A percentile compares a stretch with the other conserved stretches of the same genome.
phyloP scores from a whole-genome alignment of 2,329 filamentous ascomycete genomes.

The Exutisphaerella laricina region DNA sequence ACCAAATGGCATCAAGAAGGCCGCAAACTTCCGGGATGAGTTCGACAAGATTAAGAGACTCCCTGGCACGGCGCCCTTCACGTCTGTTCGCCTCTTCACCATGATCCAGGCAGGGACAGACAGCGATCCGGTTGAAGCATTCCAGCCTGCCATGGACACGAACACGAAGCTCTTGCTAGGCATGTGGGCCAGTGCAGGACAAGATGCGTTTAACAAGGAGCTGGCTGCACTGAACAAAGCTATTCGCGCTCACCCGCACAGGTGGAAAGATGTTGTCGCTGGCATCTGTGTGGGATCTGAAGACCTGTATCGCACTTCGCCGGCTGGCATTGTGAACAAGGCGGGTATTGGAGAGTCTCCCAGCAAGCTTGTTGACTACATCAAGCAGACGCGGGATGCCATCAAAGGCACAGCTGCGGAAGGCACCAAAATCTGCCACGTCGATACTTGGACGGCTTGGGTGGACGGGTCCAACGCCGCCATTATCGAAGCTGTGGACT shows the following conservation, averaged over 20 bases:
- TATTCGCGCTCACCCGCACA: slow-evolving; percentile 60
- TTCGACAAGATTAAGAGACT: slow-evolving; percentile 61
- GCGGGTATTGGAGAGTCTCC: slow-evolving; percentile 57
- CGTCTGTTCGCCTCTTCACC: slow-evolving; percentile 65
- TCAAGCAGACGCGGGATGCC: slow-evolving; percentile 59
- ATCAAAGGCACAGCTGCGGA: slow-evolving; percentile 56
- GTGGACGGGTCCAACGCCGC: slow-evolving; percentile 65
- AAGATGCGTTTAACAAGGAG: slow-evolving; percentile 62
- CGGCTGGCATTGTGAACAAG: slow-evolving; percentile 58
- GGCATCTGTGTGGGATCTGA: slow-evolving; percentile 80
- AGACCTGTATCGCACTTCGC: slow-evolving; percentile 65
- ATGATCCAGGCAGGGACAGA: slow-evolving; percentile 52
- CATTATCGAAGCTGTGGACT: slow-evolving; percentile 67
- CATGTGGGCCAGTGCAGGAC: slow-evolving; percentile 57
- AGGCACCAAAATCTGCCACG: slow-evolving; percentile 64
- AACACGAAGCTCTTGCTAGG: slow-evolving; percentile 69
- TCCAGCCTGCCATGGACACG: slow-evolving; percentile 76
- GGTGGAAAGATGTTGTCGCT: slow-evolving; percentile 58
- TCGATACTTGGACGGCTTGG: slow-evolving; percentile 77
- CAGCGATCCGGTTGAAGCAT: slow-evolving; percentile 59
- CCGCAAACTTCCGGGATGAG: slow-evolving; percentile 55
- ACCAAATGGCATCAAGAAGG: slow-evolving; percentile 4
- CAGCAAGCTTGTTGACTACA: slow-evolving; percentile 60
- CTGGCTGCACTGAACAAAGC: slow-evolving; percentile 64
- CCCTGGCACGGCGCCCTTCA: slow-evolving; percentile 55